A percentile compares a stretch with the other conserved stretches of the same genome.
Conservation (phyloP, 345 rosid species). For the Jatropha curcas region DNA sequence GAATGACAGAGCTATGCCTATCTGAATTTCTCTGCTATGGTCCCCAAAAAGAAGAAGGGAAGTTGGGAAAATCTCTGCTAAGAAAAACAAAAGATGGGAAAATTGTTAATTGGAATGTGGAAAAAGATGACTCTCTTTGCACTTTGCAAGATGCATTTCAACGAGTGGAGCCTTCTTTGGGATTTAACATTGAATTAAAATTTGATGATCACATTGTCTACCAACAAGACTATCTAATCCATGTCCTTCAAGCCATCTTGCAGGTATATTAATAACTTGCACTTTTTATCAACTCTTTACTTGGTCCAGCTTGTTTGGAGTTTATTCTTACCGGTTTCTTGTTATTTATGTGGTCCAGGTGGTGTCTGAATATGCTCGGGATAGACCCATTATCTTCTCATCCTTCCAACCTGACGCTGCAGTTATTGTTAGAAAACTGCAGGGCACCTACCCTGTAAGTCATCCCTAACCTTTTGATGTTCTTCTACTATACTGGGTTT, state of each 20-base stretch:
- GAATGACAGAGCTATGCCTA: constrained; percentile 68
- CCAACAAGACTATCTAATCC: constrained; percentile 52
- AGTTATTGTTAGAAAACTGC: constrained; percentile 60
- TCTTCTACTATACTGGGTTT: background rate
- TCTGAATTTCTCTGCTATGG: constrained; percentile 78
- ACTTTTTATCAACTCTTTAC: background rate
- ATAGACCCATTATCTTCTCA: constrained; percentile 79
- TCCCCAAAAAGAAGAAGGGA: constrained; percentile 54
- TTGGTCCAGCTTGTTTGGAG: background rate
- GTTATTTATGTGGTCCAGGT: constrained; percentile 35
- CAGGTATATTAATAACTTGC: constrained; percentile 33
- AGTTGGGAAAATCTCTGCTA: constrained; percentile 51
- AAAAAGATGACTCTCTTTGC: constrained; percentile 68
- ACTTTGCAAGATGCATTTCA: constrained; percentile 79
- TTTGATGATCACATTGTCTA: constrained; percentile 81
- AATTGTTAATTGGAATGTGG: constrained; percentile 66
- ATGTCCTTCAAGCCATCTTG: constrained; percentile 59
- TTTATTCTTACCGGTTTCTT: background rate
- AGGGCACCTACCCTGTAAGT: constrained; percentile 75
- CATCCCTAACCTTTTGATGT: background rate
- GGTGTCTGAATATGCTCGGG: constrained; percentile 54
- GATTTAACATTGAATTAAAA: constrained; percentile 90
- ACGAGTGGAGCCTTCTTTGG: constrained; percentile 63
- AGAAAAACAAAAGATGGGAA: constrained; percentile 80
- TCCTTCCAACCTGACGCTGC: constrained; percentile 95